Evolutionary conservation across 2,329 filamentous ascomycete species (phyloP), one percentile per base, ranked within the genome.

Genomic region (Thelonectria blattea): DNA sequence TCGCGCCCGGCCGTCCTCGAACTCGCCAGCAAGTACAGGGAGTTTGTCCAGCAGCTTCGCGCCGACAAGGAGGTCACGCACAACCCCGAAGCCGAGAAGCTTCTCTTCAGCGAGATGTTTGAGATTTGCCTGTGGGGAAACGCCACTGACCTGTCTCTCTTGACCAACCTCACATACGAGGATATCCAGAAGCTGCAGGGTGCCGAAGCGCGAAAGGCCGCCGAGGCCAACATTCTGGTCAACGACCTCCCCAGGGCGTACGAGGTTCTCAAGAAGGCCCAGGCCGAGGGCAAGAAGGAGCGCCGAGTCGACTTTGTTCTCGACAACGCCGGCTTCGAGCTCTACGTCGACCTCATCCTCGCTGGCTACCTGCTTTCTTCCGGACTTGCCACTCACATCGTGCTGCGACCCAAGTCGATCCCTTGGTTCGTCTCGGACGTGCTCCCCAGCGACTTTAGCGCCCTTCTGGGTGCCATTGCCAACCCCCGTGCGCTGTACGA

Each of bases 361-460:
- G 93, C 92, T 0, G 94, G 93, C 1, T 99, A 96, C 74, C 83
- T 99, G 14, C 83, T 99, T 7, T 88, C 92, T 0, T 84, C 92
- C 0, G 91, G 90, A 0, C 86, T 99, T 6, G 95, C 95, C 0
- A 97, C 93, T 0, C 87, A 88, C 22, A 84, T 99, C 14, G 88
- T 98, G 18, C 84, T 99, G 10, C 93, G 97, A 72, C 93, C 95
- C 52, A 99, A 99, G 79, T 89, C 88, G 20, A 93, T 99, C 60
- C 95, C 95, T 1, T 99, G 95, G 95, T 99, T 98, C 73, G 95
- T 99, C 49, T 97, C 93, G 1, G 95, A 99, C 71, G 95, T 98
- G 3, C 78, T 97, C 11, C 93, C 94, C 0, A 83, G 81, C 42
- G 95, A 99, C 77, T 97, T 98, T 69, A 83, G 82, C 1, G 88